Evolutionary conservation across 1,284 basidiomycete species (phyloP), one percentile per base, ranked within the genome.

Genomic region (Sphaerobolus stellatus): DNA sequence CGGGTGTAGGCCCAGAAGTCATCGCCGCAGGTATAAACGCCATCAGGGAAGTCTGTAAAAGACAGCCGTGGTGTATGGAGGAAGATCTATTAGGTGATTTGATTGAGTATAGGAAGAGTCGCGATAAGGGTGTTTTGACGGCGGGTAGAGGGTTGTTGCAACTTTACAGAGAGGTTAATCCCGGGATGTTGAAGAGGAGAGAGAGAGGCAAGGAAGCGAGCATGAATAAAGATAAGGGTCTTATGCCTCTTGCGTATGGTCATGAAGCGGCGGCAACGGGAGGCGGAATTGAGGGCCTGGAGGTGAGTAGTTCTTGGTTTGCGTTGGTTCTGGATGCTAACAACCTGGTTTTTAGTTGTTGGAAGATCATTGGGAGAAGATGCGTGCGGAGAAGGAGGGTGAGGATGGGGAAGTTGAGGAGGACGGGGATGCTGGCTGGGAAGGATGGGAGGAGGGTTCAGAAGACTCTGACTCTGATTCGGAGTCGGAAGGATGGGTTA

Each of bases 21-120:
- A 91, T 98, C 54, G 88, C 95, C 0, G 97, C 96, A 0, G 97
- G 97, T 33, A 77, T 99, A 64, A 99, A 99, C 68, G 83, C 93
- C 20, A 92, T 99, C 45, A 81, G 94, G 34, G 96, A 99, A 71
- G 86, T 99, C 25, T 98, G 93, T 68, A 74, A 89, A 36, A 73
- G 96, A 30, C 97, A 99, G 68, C 94, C 96, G 5, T 96, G 94
- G 93, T 87, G 90, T 52, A 98, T 99, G 90, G 90, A 92, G 58
- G 91, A 94, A 64, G 94, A 97, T 65, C 72, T 99, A 24, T 77
- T 99, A 3, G 86, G 89, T 1, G 97, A 99, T 73, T 71, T 99
- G 58, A 82, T 99, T 48, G 93, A 94, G 70, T 99, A 99, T 71
- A 80, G 88, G 65, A 98, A 95, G 77, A 95, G 92, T 62, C 86